Evolutionary conservation across 495 filamentous ascomycete genomes (phyloP), one percentile per base, ranked within the genome.

Genomic region (Penicillium longicatenatum): DNA sequence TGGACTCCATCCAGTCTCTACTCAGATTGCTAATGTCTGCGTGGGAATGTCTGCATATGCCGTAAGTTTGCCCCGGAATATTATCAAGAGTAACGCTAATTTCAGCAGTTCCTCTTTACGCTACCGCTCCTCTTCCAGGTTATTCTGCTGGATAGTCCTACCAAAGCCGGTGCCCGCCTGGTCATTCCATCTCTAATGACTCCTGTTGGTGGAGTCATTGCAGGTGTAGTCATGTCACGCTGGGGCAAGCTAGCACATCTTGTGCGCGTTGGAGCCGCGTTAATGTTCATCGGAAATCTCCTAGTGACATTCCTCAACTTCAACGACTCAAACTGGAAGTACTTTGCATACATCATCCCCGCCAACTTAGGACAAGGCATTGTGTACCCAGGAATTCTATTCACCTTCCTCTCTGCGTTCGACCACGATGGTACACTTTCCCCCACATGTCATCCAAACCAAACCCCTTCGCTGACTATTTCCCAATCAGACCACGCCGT

Each of bases 51-150:
- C 84, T 50, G 82, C 84, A 14, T 88, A 86, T 61, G 83, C 83
- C n/a, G 84, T 86, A 61, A 62, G 82, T 77, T 20, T 17, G 14
- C 6, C 5, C 1, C 6, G 14, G 17, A 7, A n/a, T 0, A 6
- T n/a, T 7, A 17, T 4, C 3, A 10, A 9, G 37, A 7, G 37
- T 9, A 24, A 31, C 7, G 19, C 49, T 51, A 19, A 51, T 17
- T 42, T 6, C 4, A 11, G 4, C 51, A 88, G 84, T 88, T 84
- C 57, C 79, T 89, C 43, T 89, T 89, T 64, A 83, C 80, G 10
- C 78, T 87, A 2, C 85, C 86, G 4, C 68, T 89, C 14, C 83
- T 86, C 52, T 87, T 87, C 65, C 85, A 87, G 59, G 79, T 86
- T 1, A 79, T 87, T 11, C 70, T 87, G 12, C 72, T 82, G 2